phyloP scores from a whole-genome alignment of 2,329 filamentous ascomycete species.

The Orbilia javanica region DNA sequence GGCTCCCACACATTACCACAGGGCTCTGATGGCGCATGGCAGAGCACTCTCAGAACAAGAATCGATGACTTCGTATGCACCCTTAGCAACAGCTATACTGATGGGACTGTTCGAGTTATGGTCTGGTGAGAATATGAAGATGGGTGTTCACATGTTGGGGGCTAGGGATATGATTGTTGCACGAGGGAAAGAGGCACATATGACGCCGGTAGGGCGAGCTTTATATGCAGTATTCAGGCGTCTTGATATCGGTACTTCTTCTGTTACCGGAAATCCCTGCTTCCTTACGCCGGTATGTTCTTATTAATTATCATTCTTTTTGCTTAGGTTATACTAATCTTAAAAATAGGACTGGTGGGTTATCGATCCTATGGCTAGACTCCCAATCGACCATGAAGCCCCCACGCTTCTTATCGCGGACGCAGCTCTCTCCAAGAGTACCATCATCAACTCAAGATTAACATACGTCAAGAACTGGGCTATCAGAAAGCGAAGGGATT shows the following conservation, averaged over 20 bases:
- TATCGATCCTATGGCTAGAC: conserved; percentile 60
- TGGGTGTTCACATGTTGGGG: conserved; percentile 62
- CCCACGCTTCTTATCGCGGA: conserved; percentile 60
- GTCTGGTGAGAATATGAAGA: conserved; percentile 62
- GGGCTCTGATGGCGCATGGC: conserved; percentile 59
- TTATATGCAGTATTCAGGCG: conserved; percentile 60
- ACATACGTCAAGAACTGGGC: conserved; percentile 61
- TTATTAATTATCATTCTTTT: background rate
- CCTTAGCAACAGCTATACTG: conserved; percentile 61
- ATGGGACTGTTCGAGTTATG: conserved; percentile 61
- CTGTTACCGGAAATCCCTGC: conserved; percentile 61
- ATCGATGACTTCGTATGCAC: conserved; percentile 58
- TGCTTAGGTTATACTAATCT: background rate
- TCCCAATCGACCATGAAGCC: conserved; percentile 60
- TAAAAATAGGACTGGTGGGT: conserved; percentile 61
- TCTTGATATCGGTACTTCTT: conserved; percentile 61
- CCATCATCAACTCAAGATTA: conserved; percentile 60
- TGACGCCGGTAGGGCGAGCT: conserved; percentile 61
- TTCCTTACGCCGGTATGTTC: conserved; percentile 60
- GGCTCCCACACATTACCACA: conserved; percentile 61
- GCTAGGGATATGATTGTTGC: conserved; percentile 61
- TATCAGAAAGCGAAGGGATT: conserved; percentile 59
- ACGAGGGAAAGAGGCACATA: conserved; percentile 61
- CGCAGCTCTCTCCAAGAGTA: conserved; percentile 60
- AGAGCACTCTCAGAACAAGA: conserved; percentile 58